Evolutionary conservation across 2,329 filamentous ascomycete species (phyloP).

Genomic region (Ophiostoma australiae): DNA sequence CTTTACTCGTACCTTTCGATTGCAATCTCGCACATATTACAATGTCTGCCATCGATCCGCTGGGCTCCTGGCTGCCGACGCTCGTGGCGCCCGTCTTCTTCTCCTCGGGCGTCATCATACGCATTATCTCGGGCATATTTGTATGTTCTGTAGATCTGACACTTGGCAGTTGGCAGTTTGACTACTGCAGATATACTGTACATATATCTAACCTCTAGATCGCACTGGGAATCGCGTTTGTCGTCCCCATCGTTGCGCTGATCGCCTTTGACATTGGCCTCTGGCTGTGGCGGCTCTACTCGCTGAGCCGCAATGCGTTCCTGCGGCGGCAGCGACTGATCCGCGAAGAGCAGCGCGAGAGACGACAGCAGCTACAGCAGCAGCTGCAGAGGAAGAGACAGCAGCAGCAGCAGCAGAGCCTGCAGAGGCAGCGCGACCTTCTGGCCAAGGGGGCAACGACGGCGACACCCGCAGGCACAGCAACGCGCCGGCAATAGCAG

Average conservation of each 20-base stretch:
- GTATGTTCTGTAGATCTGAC: slow-evolving; percentile 21
- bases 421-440: not conserved
- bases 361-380: slow-evolving; percentile 17
- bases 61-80: slow-evolving; percentile 22
- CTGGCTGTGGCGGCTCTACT: slow-evolving; percentile 48
- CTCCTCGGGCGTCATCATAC: slow-evolving; percentile 22
- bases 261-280: slow-evolving; percentile 49
- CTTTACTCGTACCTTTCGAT: not conserved
- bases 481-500: not conserved
- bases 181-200: too few relatives aligned
- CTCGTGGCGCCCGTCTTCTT: slow-evolving; percentile 26
- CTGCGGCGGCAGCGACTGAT: not conserved
- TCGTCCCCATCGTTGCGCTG: slow-evolving; percentile 44
- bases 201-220: slow-evolving; percentile 33
- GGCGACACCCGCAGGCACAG: not conserved
- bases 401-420: slow-evolving; percentile 13
- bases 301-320: slow-evolving; percentile 25
- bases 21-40: not conserved
- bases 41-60: slow-evolving; percentile 18
- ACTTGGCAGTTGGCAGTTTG: too few relatives aligned
- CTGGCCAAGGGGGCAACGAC: not conserved
- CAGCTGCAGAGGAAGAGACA: slow-evolving; percentile 17
- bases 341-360: slow-evolving; percentile 12
- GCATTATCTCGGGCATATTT: slow-evolving; percentile 28
- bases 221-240: slow-evolving; percentile 43